Evolutionary conservation across 2,329 filamentous ascomycete genomes (phyloP).

Genomic region (Aspergillus sp.): DNA sequence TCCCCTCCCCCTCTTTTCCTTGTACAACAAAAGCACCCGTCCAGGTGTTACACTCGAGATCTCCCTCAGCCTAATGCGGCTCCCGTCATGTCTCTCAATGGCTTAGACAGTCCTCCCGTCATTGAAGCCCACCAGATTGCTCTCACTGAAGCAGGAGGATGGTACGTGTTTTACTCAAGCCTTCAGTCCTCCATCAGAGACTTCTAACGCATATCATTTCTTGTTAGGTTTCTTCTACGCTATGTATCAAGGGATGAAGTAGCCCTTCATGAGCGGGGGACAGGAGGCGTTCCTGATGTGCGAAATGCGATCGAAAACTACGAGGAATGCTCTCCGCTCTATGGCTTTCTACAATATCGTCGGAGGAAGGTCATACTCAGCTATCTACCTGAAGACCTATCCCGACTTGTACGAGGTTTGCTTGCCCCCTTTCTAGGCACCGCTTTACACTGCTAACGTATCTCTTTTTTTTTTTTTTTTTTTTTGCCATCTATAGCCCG

Average conservation of each 20-base stretch:
- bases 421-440: slow-evolving; percentile 6
- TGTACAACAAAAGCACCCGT: slow-evolving; percentile 11
- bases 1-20: slow-evolving; percentile 14
- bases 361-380: slow-evolving; percentile 89
- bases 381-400: slow-evolving; percentile 87
- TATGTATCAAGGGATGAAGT: slow-evolving; percentile 88
- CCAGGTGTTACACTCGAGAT: slow-evolving; percentile 12
- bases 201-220: slow-evolving; percentile 8
- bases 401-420: slow-evolving; percentile 86
- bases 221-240: slow-evolving; percentile 82
- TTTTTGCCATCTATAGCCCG: slow-evolving; percentile 59
- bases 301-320: slow-evolving; percentile 75
- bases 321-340: slow-evolving; percentile 82
- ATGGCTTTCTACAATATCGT: slow-evolving; percentile 86
- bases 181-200: neutral
- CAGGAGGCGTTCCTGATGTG: slow-evolving; percentile 79
- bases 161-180: slow-evolving; percentile 59
- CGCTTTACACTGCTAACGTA: slow-evolving; percentile 9
- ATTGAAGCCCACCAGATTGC: slow-evolving; percentile 82
- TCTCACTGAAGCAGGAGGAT: slow-evolving; percentile 83
- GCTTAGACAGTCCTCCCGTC: slow-evolving; percentile 77
- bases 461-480: neutral
- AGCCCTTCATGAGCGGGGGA: slow-evolving; percentile 72
- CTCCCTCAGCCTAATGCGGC: slow-evolving; percentile 30
- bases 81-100: slow-evolving; percentile 85